Evolutionary conservation across 371 early-diverging fungal genomes (phyloP).

Genomic region (Nematocida minor): DNA sequence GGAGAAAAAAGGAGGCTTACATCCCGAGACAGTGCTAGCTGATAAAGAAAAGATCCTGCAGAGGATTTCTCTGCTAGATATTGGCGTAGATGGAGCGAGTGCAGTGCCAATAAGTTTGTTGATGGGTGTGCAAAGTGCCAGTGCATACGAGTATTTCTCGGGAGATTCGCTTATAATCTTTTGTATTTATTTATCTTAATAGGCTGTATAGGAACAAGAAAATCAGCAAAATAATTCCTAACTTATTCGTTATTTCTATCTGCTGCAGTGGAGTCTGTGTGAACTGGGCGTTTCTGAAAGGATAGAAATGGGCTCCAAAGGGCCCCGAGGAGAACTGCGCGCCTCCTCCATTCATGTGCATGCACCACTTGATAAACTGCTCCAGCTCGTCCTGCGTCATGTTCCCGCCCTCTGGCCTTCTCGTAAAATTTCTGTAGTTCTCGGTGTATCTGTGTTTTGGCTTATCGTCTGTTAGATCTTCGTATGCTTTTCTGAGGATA

Average conservation of each 20-base stretch:
- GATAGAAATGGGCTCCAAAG: background rate
- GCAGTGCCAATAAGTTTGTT: no score
- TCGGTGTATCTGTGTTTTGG: background rate
- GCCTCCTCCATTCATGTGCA: background rate
- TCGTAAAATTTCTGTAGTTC: background rate
- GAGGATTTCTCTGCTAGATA: no score
- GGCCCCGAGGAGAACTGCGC: background rate
- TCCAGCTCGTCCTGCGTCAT: background rate
- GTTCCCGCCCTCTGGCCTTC: background rate
- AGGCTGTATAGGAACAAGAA: background rate
- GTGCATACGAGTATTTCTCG: background rate
- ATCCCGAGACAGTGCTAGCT: no score
- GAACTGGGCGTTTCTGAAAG: background rate
- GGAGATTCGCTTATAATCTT: background rate
- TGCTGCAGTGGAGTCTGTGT: background rate
- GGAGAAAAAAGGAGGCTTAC: no score
- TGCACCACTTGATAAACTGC: conserved; percentile 1
- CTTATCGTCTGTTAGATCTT: background rate
- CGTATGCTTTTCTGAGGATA: conserved; percentile 28
- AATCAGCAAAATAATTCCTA: background rate
- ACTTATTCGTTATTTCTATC: background rate
- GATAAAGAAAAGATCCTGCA: no score
- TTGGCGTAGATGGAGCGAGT: no score
- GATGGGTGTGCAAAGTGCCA: no score
- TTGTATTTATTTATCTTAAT: background rate